A percentile compares a stretch with the other conserved stretches of the same genome.
Conservation (phyloP, 352 stramenopile species). For the Globisporangium cederbergense region DNA sequence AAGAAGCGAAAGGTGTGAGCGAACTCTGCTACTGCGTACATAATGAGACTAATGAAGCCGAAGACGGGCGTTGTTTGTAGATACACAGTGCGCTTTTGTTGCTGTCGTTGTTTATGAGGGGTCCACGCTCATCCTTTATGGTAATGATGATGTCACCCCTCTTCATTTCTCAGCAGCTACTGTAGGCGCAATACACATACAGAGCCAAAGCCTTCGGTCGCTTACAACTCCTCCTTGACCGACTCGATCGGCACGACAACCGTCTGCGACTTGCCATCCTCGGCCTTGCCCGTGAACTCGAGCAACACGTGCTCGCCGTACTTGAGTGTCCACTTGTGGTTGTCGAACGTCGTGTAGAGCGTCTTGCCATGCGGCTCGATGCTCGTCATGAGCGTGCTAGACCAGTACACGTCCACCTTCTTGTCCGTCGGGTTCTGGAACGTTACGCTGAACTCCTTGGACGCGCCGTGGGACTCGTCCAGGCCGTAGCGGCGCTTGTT, state of each 20-base stretch:
- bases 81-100: background rate
- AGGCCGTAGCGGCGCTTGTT: constrained; percentile 86
- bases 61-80: background rate
- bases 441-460: constrained; percentile 45
- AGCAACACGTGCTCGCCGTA: constrained; percentile 45
- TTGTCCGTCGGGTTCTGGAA: constrained; percentile 67
- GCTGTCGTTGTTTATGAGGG: background rate
- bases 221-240: constrained; percentile 48
- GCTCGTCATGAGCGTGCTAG: constrained; percentile 61
- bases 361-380: constrained; percentile 41
- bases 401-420: constrained; percentile 64
- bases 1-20: constrained; percentile 57
- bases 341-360: constrained; percentile 60
- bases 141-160: background rate
- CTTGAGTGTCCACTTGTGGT: constrained; percentile 72
- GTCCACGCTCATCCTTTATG: background rate
- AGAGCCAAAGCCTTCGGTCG: background rate
- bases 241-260: constrained; percentile 38
- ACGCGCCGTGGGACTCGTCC: constrained; percentile 24
- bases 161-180: background rate
- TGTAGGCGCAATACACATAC: constrained; percentile 11
- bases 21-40: background rate
- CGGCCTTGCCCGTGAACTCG: constrained; percentile 40
- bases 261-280: constrained; percentile 47
- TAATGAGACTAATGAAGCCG: background rate